These are phyloP conservation scores for Globisporangium ultimum DNA, from an alignment of 352 stramenopile genomes.

Conservation along the genomic window DNA sequence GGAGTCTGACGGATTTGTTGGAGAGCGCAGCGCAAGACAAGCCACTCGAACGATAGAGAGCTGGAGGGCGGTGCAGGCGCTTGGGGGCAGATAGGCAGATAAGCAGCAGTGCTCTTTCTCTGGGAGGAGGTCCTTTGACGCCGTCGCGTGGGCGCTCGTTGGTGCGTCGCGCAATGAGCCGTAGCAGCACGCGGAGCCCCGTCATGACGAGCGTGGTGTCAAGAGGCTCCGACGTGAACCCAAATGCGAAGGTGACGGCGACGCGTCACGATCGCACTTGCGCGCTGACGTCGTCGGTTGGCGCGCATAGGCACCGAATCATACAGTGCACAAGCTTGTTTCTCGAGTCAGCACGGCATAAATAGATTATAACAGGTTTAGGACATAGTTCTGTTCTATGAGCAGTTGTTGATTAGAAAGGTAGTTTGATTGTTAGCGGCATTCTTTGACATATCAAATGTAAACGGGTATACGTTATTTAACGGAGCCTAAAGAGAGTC, in stretches of 20 bases:
- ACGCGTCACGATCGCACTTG: slow-evolving; percentile 23
- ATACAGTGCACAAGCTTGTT: too few species aligned
- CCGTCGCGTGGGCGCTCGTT: slow-evolving; percentile 2
- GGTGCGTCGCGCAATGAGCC: not conserved
- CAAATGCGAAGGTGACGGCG: slow-evolving; percentile 23
- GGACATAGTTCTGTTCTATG: not conserved
- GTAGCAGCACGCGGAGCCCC: not conserved
- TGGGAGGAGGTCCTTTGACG: not conserved
- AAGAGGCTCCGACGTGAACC: slow-evolving; percentile 6
- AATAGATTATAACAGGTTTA: too few species aligned
- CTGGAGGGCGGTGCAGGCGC: too few species aligned
- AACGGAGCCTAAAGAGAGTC: too few species aligned
- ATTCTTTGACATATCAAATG: too few species aligned
- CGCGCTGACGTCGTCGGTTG: not conserved
- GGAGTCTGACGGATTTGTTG: too few species aligned
- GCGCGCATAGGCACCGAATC: too few species aligned
- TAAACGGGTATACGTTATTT: not conserved
- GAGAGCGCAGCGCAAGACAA: slow-evolving; percentile 1
- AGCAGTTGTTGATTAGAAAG: too few species aligned
- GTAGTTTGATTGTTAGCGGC: too few species aligned
- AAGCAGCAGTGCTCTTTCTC: too few species aligned
- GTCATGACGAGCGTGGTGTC: slow-evolving; percentile 28
- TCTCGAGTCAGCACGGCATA: too few species aligned
- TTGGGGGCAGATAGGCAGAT: not conserved
- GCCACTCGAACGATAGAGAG: not conserved